Base-by-base conservation (phyloP, 1,139 yeast species). In the Geotrichum histeridarum region DNA sequence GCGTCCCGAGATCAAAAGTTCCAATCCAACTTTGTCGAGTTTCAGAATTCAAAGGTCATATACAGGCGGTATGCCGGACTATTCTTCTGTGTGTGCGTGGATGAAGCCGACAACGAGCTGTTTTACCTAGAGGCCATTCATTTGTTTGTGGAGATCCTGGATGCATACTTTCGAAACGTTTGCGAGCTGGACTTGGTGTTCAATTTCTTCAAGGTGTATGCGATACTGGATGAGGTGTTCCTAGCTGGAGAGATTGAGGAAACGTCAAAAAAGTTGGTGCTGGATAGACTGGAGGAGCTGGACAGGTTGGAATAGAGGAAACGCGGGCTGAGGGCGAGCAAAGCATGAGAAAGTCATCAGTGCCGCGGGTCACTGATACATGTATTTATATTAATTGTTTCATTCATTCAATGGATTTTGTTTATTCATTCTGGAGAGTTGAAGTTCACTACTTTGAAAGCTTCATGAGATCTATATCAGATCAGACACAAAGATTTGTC, bases 181-280 rank as follows among this genome's bases (percentile, higher is more conserved):
- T 91, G 98, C 72, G 99, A 93, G 71, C 77, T 93, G 63, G 99
- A 93, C 68, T 77, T 93, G 55, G 94, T 93, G 43, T 93, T 93
- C 77, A 95, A 95, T 61, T 93, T 93, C 71, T 86, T 84, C 67
- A 86, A 87, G 67, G 98, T 97, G 0, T 94, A 93, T 67, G 85
- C 87, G 63, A 84, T 93, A 3, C 73, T 94, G 61, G 97, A 94
- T 68, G 99, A 93, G 68, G 77, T 93, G 63, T 74, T 93, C 43
- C 71, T 84, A 67, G 82, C 83, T 46, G 99, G 99, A 0, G 84
- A 86, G 54, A 71, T 93, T 17, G 88, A 87, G 62, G 99, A 93
- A 67, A 81, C 93, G 44, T 84, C 94, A 11, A 85, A 85, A 64
- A 79, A 80, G 59, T 95, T 86, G 60, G 88, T 91, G 0, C 73